Evolutionary conservation across 306 rosid genomes (phyloP), one percentile per base, ranked within the genome.

Genomic region (Clitoria ternatea): DNA sequence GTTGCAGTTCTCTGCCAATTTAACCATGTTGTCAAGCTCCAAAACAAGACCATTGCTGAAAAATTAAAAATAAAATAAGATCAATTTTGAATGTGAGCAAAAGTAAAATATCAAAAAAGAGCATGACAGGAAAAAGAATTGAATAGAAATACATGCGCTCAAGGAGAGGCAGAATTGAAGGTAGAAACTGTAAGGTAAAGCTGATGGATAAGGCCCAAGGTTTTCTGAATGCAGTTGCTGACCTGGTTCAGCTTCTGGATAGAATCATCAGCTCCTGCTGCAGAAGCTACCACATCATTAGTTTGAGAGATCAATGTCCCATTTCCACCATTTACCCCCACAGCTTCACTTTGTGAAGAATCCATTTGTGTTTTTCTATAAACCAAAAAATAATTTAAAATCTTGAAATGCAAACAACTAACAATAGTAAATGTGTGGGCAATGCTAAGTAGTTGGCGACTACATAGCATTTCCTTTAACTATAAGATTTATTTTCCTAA

Each of bases 111-210:
- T n/a, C n/a, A n/a, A n/a, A n/a, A n/a, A n/a, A n/a, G n/a, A n/a
- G n/a, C n/a, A n/a, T n/a, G n/a, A n/a, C n/a, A 29, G 29, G 37
- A 55, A 52, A 45, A 40, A 30, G 45, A 77, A 53, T 36, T 17
- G 32, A 3, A 74, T 73, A 66, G 13, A 69, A 68, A 11, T 90
- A 87, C 93, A 85, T 81, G 88, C 91, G 84, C 15, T 85, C 91
- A 67, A 90, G 83, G 76, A 90, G 89, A 83, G 13, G 88, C 83
- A 2, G 91, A 26, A 66, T 87, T 87, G 85, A 79, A 90, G 48
- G 91, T 77, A 42, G 96, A 83, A 59, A 85, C 91, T 1, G 93
- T 90, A 74, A 90, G 93, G 74, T 82, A 70, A 65, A 90, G 93
- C 80, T 90, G 93, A 48, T 85, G 93, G 66, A 87, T 80, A 69